Conservation (phyloP, 2,329 filamentous ascomycete species). For the Monilinia aucupariae region DNA sequence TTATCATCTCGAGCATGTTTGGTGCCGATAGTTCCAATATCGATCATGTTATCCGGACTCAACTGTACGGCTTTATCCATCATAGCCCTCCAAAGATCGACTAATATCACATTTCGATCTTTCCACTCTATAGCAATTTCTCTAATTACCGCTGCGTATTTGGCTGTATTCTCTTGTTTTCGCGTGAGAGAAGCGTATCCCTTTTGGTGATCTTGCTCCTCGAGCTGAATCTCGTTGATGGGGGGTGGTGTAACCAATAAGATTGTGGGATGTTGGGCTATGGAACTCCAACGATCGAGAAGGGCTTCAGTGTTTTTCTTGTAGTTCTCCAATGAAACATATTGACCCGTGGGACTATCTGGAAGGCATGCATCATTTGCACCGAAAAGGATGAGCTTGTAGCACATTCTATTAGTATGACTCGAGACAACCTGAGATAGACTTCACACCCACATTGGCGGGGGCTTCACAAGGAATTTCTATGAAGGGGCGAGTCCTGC, state of each 20-base stretch:
- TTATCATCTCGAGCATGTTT: conserved; percentile 23
- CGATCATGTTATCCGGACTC: conserved; percentile 37
- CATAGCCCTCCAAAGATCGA: conserved; percentile 76
- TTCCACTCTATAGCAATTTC: conserved; percentile 36
- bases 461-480: neutral
- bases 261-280: conserved; percentile 64
- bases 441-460: neutral
- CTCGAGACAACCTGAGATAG: neutral
- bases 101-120: conserved; percentile 48
- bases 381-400: conserved; percentile 63
- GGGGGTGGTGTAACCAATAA: conserved; percentile 80
- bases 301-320: conserved; percentile 66
- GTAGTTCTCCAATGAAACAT: conserved; percentile 72
- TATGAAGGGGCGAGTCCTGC: neutral
- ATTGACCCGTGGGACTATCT: conserved; percentile 54
- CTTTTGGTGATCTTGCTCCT: conserved; percentile 33
- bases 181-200: conserved; percentile 40
- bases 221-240: conserved; percentile 52
- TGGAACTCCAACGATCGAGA: conserved; percentile 57
- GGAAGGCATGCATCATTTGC: conserved; percentile 82
- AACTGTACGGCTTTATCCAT: conserved; percentile 61
- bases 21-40: conserved; percentile 22
- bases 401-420: neutral
- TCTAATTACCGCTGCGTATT: conserved; percentile 58
- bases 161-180: conserved; percentile 56